Base-by-base conservation (phyloP, 257 asterid species). In the Capsicum pubescens region DNA sequence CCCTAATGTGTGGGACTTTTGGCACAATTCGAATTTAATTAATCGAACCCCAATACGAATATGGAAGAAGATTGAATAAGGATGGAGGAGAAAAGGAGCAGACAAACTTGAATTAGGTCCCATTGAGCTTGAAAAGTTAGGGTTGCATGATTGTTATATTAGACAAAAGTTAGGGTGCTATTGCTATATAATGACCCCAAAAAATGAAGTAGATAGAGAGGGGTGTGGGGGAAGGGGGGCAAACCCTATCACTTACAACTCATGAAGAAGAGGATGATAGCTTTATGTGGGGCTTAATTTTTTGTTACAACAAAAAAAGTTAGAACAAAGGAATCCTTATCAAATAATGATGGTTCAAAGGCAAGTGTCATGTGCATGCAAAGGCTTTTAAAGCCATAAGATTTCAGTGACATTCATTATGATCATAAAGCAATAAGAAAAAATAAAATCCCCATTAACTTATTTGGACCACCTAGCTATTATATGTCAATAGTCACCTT, bases 281-380 rank as follows among this genome's bases (percentile, higher is more conserved):
- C 67, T 84, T 74, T 87, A 66, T 81, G 87, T 85, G 91, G 87
- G 87, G 85, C 81, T 86, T 86, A 54, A 5, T 58, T 39, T 42
- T 50, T 36, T 39, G 13, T 60, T n/a, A 11, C 15, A 39, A 46
- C 59, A 46, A 81, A 21, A 76, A 61, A 81, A 77, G 57, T 55
- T 74, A 83, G 84, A 61, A 61, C 80, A 85, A 69, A 78, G 84
- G 74, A 35, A 71, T 44, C 71, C 83, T 68, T 84, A 61, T 87
- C 84, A 84, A 84, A 52, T 35, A 84, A 87, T 84, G 86, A 87
- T 84, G 89, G 81, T 26, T 81, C 46, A 21, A 74, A 79, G 36
- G 88, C 86, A 79, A 63, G 87, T 26, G 89, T 81, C 88, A 84
- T 83, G 90, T 89, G 90, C 88, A 83, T 84, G 80, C 66, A 84